These are phyloP conservation scores for Inosperma sp. DNA, from an alignment of 768 basidiomycete species.

Conservation along the genomic window DNA sequence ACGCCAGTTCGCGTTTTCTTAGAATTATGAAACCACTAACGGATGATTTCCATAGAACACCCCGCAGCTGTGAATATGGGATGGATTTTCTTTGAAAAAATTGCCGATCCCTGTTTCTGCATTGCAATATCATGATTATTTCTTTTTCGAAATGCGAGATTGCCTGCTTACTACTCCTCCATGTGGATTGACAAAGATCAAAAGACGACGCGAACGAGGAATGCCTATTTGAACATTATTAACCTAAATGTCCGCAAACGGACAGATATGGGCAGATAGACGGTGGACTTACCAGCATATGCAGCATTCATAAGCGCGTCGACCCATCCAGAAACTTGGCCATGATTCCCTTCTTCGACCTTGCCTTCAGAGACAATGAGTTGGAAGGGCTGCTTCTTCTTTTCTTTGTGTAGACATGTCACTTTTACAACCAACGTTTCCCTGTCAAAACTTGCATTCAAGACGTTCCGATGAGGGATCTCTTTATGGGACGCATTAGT, in stretches of 20 bases:
- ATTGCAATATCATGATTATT: neutral
- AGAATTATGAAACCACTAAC: constrained; percentile 38
- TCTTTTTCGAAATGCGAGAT: neutral
- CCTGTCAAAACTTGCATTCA: constrained; percentile 44
- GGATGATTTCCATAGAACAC: constrained; percentile 55
- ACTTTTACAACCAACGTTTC: constrained; percentile 38
- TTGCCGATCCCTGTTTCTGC: constrained; percentile 58
- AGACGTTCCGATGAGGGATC: constrained; percentile 42
- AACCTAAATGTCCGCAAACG: too few species aligned
- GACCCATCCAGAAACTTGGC: constrained; percentile 48
- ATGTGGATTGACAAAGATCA: constrained; percentile 73
- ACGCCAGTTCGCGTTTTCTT: neutral
- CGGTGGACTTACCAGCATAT: constrained; percentile 51
- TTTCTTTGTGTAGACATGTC: constrained; percentile 46
- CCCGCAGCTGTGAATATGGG: constrained; percentile 69
- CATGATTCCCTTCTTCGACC: constrained; percentile 26
- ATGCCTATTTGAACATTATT: too few species aligned
- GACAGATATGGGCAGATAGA: too few species aligned
- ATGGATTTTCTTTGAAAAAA: constrained; percentile 56
- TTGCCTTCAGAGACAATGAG: constrained; percentile 43
- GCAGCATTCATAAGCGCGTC: constrained; percentile 49
- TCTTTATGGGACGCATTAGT: neutral
- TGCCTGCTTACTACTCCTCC: constrained; percentile 61
- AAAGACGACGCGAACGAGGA: constrained; percentile 52
- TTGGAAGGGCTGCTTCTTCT: constrained; percentile 34